Conservation (phyloP, 371 early-diverging fungal species). For the Haplosporangium sp. region DNA sequence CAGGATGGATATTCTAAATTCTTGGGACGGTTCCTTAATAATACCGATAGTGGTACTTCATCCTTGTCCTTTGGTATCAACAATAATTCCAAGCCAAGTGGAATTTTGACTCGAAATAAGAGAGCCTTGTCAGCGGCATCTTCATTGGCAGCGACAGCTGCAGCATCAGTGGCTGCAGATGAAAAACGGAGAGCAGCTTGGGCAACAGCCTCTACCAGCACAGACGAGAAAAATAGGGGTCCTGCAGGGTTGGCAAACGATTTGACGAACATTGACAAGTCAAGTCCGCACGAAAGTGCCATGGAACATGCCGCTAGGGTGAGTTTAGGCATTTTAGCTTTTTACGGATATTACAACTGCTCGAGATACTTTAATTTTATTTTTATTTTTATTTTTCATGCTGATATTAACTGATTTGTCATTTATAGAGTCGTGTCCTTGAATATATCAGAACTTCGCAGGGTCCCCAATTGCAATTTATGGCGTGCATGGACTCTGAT, state of each 20-base stretch:
- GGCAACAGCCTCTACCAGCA: neutral
- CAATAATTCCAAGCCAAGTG: neutral
- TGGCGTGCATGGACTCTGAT: conserved; percentile 38
- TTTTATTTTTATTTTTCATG: no score
- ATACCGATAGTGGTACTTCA: conserved; percentile 9
- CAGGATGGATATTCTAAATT: conserved; percentile 54
- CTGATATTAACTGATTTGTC: neutral
- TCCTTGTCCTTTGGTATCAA: conserved; percentile 1
- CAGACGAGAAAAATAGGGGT: conserved; percentile 9
- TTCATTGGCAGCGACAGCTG: conserved; percentile 31
- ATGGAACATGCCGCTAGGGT: conserved; percentile 32
- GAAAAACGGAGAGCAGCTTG: conserved; percentile 3
- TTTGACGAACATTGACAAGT: conserved; percentile 23
- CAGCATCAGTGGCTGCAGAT: conserved; percentile 9
- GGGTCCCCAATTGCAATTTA: conserved; percentile 37
- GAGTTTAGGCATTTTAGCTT: neutral
- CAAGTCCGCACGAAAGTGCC: conserved; percentile 21
- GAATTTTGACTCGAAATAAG: neutral
- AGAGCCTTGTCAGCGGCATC: conserved; percentile 31
- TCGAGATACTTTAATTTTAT: neutral
- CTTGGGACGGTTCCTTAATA: conserved; percentile 32
- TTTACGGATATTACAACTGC: neutral
- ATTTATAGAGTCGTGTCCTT: conserved; percentile 20
- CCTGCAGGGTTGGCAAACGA: conserved; percentile 12
- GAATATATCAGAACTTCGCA: conserved; percentile 20